These are phyloP conservation scores for Moniliophthora roreri DNA, from an alignment of 1,284 basidiomycete genomes.

Conservation along the genomic window DNA sequence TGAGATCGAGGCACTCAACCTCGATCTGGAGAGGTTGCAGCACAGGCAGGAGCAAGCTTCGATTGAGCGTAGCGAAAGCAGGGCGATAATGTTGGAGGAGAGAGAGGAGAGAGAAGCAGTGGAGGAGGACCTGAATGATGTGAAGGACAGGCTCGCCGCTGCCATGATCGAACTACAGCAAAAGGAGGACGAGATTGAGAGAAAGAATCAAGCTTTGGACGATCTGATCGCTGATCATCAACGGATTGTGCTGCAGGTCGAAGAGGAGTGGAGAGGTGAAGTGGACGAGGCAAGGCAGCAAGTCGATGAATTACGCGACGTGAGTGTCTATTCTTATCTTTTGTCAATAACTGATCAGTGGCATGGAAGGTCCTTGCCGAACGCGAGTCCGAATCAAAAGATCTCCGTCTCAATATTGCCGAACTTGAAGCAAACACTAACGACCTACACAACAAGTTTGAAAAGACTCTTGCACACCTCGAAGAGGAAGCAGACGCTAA, in stretches of 20 bases:
- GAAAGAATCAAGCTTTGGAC: conserved; percentile 71
- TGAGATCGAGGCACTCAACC: conserved; percentile 56
- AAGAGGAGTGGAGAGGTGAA: conserved; percentile 78
- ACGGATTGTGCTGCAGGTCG: conserved; percentile 64
- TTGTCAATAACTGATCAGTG: conserved; percentile 6
- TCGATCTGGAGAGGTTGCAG: conserved; percentile 71
- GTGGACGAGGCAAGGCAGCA: conserved; percentile 70
- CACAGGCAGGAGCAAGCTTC: conserved; percentile 60
- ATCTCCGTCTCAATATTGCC: conserved; percentile 68
- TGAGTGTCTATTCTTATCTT: conserved; percentile 31
- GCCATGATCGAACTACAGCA: conserved; percentile 79
- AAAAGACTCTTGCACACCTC: conserved; percentile 68
- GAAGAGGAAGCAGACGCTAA: conserved; percentile 72
- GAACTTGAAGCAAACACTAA: conserved; percentile 72
- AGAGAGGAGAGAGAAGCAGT: conserved; percentile 69
- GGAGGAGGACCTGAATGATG: conserved; percentile 70
- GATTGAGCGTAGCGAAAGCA: conserved; percentile 66
- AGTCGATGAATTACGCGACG: conserved; percentile 76
- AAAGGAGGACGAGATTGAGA: conserved; percentile 79
- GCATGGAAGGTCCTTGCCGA: conserved; percentile 62
- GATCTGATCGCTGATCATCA: conserved; percentile 68
- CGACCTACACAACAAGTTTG: conserved; percentile 72
- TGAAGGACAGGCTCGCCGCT: conserved; percentile 75
- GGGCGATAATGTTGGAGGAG: conserved; percentile 67
- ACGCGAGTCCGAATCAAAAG: conserved; percentile 71